Conservation (phyloP, 2,329 filamentous ascomycete genomes). For the Sporothrix variecibatus region DNA sequence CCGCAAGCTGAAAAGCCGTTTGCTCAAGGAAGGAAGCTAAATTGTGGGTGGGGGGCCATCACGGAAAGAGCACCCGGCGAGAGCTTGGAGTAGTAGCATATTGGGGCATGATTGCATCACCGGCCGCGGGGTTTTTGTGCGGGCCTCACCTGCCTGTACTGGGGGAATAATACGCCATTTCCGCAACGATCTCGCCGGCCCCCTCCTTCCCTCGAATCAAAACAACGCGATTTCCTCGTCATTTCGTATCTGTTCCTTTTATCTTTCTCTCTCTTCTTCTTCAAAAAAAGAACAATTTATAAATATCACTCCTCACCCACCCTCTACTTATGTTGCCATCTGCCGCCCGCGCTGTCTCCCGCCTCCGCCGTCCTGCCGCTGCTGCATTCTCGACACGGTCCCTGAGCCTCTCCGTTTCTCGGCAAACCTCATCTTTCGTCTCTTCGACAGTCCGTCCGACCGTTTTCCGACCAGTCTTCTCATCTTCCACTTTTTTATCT, state of each 20-base stretch:
- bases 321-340: constrained; percentile 24
- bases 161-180: constrained; percentile 13
- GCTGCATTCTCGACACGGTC: background rate
- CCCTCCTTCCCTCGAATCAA: background rate
- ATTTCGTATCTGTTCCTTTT: constrained; percentile 1
- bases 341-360: constrained; percentile 13
- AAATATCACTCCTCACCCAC: background rate
- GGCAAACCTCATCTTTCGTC: background rate
- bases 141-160: background rate
- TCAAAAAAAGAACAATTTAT: background rate
- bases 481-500: background rate
- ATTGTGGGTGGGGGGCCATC: background rate
- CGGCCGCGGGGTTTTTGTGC: constrained; percentile 23
- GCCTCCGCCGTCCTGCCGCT: constrained; percentile 3
- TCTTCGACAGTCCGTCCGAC: background rate
- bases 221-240: constrained; percentile 2
- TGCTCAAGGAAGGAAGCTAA: background rate
- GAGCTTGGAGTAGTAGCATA: background rate
- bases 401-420: background rate
- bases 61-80: constrained; percentile 2
- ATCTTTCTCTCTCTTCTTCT: background rate
- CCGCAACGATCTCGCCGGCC: background rate
- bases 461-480: background rate
- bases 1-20: background rate
- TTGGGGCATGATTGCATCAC: constrained; percentile 25